These are phyloP conservation scores for Nevesoporus exiguus DNA, from an alignment of 768 basidiomycete genomes.

Conservation along the genomic window DNA sequence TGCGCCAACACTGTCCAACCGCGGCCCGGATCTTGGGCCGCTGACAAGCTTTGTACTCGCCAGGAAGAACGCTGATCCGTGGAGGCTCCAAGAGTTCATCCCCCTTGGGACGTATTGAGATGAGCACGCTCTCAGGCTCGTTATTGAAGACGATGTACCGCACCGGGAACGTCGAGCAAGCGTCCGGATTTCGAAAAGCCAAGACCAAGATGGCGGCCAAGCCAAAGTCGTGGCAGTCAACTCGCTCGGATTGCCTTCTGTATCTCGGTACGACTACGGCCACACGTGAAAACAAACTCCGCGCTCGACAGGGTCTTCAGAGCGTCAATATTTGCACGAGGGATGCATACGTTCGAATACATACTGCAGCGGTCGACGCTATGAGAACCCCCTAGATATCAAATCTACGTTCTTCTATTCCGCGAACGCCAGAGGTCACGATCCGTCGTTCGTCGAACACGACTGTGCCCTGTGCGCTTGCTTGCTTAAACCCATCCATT, in stretches of 20 bases:
- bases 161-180: too few species aligned
- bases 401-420: constrained; percentile 34
- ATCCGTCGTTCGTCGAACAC: constrained; percentile 76
- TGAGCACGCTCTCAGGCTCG: too few species aligned
- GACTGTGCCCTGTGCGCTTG: constrained; percentile 40
- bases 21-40: neutral
- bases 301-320: too few species aligned
- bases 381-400: constrained; percentile 26
- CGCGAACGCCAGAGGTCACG: constrained; percentile 41
- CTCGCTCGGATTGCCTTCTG: constrained; percentile 16
- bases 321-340: too few species aligned
- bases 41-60: too few species aligned
- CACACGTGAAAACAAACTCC: neutral
- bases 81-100: too few species aligned
- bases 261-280: neutral
- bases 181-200: too few species aligned
- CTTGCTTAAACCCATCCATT: constrained; percentile 34
- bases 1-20: neutral
- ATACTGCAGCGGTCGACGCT: neutral
- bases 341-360: too few species aligned
- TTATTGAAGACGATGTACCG: too few species aligned
- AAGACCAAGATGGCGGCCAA: constrained; percentile 15
- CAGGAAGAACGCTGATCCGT: too few species aligned
- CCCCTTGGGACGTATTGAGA: too few species aligned
- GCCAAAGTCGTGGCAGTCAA: neutral